Conservation (phyloP, 2,329 filamentous ascomycete genomes). For the Phyllosticta citribraziliensis region DNA sequence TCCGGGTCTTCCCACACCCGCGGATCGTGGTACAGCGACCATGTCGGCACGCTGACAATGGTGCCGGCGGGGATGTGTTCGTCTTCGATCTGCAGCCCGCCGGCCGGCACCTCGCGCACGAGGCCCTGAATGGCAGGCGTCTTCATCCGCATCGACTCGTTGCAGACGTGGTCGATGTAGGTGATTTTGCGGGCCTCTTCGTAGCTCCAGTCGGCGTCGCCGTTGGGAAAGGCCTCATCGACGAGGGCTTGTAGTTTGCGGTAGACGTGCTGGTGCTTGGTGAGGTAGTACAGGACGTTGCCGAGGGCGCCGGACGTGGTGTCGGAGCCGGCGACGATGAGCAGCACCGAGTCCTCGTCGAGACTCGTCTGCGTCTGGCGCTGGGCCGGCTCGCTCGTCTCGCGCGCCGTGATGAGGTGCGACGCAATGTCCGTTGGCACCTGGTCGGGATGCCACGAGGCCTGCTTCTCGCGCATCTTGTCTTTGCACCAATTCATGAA, state of each 20-base stretch:
- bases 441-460: conserved; percentile 14
- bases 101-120: conserved; percentile 27
- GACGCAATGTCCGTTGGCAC: conserved; percentile 29
- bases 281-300: conserved; percentile 14
- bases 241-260: conserved; percentile 3
- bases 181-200: conserved; percentile 19
- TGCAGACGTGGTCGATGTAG: conserved; percentile 32
- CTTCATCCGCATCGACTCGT: conserved; percentile 35
- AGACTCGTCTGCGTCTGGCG: conserved; percentile 16
- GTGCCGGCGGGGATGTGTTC: conserved; percentile 24
- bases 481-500: not conserved
- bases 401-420: conserved; percentile 31
- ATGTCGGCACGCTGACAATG: conserved; percentile 17
- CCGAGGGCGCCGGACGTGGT: not conserved
- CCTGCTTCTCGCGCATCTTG: conserved; percentile 1
- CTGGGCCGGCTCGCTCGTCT: conserved; percentile 29
- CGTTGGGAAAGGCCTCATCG: conserved; percentile 20
- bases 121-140: conserved; percentile 30
- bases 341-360: conserved; percentile 23
- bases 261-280: conserved; percentile 10
- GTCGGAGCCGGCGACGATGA: conserved; percentile 24
- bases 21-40: conserved; percentile 11
- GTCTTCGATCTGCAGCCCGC: conserved; percentile 28
- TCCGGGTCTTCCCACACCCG: not conserved
- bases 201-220: conserved; percentile 20